Conservation (phyloP, 306 rosid genomes). For the Vachellia pachyceras region DNA sequence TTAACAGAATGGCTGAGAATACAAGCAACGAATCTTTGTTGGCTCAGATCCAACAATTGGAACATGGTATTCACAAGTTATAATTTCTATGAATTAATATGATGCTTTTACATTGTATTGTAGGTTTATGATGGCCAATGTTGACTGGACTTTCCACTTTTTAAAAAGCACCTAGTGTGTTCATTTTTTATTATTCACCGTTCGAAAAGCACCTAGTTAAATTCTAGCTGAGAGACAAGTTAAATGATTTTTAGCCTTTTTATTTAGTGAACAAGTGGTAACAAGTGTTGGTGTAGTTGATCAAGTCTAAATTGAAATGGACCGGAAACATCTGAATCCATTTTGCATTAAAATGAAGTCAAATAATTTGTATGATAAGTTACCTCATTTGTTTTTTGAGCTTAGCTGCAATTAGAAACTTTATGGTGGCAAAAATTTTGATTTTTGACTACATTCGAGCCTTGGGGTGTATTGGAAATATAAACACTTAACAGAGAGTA, state of each 20-base stretch:
- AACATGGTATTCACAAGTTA: conserved; percentile 61
- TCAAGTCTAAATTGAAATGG: too few species aligned
- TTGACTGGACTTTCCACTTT: not conserved
- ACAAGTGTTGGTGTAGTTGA: too few species aligned
- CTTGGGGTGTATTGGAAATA: not conserved
- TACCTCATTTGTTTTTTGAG: not conserved
- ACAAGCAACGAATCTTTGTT: conserved; percentile 47
- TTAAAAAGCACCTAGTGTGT: too few species aligned
- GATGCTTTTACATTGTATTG: conserved; percentile 18
- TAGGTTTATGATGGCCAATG: not conserved
- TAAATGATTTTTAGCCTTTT: not conserved
- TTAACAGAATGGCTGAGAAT: conserved; percentile 54
- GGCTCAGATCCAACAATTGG: conserved; percentile 75
- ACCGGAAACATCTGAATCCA: too few species aligned
- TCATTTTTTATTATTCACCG: not conserved
- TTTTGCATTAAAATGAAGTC: too few species aligned
- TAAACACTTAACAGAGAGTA: not conserved
- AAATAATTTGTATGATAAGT: not conserved
- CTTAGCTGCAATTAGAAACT: not conserved
- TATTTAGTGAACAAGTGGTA: not conserved
- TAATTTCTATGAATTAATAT: not conserved
- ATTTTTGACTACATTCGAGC: not conserved
- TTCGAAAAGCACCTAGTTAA: not conserved
- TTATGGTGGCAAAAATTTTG: not conserved
- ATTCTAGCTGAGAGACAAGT: not conserved